A percentile compares a stretch with the other conserved stretches of the same genome.
Evolutionary conservation across 2,329 filamentous ascomycete species (phyloP).

Genomic region (Cercospora brassicicola): DNA sequence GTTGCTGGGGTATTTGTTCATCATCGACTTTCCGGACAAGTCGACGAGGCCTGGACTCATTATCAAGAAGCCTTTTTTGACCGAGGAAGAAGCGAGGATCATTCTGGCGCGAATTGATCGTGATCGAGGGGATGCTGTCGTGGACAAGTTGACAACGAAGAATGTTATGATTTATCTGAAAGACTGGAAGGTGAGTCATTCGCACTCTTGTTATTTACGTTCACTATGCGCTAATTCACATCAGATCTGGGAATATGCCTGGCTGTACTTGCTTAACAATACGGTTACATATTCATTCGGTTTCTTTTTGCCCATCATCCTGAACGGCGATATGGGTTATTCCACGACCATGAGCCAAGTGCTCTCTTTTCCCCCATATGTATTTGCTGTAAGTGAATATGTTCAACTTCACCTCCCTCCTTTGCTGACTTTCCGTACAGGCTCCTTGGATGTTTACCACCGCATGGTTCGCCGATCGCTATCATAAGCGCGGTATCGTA

Average conservation of each 20-base stretch:
- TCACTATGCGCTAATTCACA: neutral
- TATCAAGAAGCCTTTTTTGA: slow-evolving; percentile 27
- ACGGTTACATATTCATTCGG: slow-evolving; percentile 39
- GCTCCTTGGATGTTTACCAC: slow-evolving; percentile 36
- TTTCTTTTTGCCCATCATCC: slow-evolving; percentile 44
- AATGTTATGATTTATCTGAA: slow-evolving; percentile 35
- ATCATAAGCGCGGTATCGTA: slow-evolving; percentile 26
- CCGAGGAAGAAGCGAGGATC: slow-evolving; percentile 25
- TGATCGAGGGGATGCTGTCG: slow-evolving; percentile 41
- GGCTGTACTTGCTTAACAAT: slow-evolving; percentile 32
- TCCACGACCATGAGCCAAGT: slow-evolving; percentile 38
- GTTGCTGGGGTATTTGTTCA: slow-evolving; percentile 38
- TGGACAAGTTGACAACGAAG: slow-evolving; percentile 27
- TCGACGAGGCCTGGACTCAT: slow-evolving; percentile 28
- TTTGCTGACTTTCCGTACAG: neutral
- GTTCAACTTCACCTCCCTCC: neutral
- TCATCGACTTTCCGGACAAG: slow-evolving; percentile 31
- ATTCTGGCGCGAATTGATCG: slow-evolving; percentile 42
- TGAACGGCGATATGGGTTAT: slow-evolving; percentile 42
- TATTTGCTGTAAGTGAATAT: slow-evolving; percentile 25
- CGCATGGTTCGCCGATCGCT: slow-evolving; percentile 27
- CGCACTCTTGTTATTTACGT: slow-evolving; percentile 4
- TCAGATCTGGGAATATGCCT: slow-evolving; percentile 41
- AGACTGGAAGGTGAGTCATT: slow-evolving; percentile 38
- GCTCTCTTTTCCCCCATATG: slow-evolving; percentile 40